phyloP scores from a whole-genome alignment of 2,329 filamentous ascomycete species.

The Endothia cerciana region DNA sequence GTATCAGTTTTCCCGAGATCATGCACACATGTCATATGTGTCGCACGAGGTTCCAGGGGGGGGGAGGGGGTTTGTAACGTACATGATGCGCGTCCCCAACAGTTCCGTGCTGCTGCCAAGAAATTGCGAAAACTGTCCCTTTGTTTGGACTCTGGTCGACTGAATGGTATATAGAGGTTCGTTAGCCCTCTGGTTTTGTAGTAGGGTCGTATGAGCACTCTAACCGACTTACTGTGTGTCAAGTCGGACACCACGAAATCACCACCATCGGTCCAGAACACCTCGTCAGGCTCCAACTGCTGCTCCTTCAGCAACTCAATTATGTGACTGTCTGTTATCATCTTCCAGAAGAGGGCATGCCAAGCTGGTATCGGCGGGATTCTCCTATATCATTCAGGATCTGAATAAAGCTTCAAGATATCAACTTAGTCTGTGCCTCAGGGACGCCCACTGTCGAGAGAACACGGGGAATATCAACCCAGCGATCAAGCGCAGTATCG shows the following conservation, averaged over 20 bases:
- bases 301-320: constrained; percentile 12
- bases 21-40: too few relatives aligned
- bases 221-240: constrained; percentile 2
- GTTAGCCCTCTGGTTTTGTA: not conserved
- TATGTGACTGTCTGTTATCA: not conserved
- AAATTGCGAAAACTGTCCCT: not conserved
- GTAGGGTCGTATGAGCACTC: not conserved
- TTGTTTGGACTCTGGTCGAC: not conserved
- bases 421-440: not conserved
- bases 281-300: constrained; percentile 8
- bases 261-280: constrained; percentile 15
- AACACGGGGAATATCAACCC: not conserved
- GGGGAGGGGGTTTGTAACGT: too few relatives aligned
- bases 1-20: constrained; percentile 2
- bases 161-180: not conserved
- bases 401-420: not conserved
- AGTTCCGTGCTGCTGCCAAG: not conserved
- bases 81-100: constrained; percentile 21
- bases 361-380: not conserved
- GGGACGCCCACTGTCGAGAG: not conserved
- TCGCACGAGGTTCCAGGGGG: too few relatives aligned
- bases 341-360: not conserved
- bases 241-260: constrained; percentile 19
- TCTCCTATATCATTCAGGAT: not conserved
- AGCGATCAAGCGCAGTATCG: not conserved